Base-by-base conservation (phyloP, 1,284 basidiomycete genomes). In the Melampsora americana region DNA sequence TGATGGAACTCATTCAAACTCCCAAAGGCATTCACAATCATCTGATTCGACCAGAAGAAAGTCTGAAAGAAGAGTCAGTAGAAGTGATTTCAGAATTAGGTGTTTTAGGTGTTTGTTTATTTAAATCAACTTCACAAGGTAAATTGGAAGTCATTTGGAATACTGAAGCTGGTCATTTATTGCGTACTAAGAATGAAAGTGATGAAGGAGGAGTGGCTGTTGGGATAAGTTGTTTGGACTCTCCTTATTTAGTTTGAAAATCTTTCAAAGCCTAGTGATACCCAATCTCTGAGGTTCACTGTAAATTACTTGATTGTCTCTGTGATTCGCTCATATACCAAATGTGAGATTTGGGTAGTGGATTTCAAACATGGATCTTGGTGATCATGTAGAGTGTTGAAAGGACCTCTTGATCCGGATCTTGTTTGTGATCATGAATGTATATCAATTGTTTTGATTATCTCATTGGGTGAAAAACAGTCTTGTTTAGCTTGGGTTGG, bases 201-300 rank as follows among this genome's bases (percentile, higher is more conserved):
- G 90, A 98, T 81, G 95, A 99, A 82, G 94, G 94, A 12, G 94
- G 95, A 5, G 92, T 98, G 5, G 93, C 93, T 0, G 91, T 92
- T 70, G 94, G 95, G 39, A 92, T 91, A 83, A 92, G 89, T 6
- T 93, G 95, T 2, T 84, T 95, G 73, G 93, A 95, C 82, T 91
- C 90, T n/a, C 72, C 72, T 16, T 53, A 59, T 11, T 46, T 74
- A 16, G 35, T 74, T 44, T 74, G 42, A 70, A 6, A 12, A 42
- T 12, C 1, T 42, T 11, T 42, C 39, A 35, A 42, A 42, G 12
- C 39, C 11, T 1, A 11, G 11, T 42, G 39, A 12, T 42, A 12
- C 39, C 6, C 11, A 42, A 12, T 42, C 6, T 42, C 11, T 42
- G 39, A 42, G 39, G 6, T 42, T 42, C 39, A 12, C 11, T 12